These are phyloP conservation scores for Sphaerulina vaccinii DNA, from an alignment of 2,329 filamentous ascomycete genomes.

Conservation along the genomic window DNA sequence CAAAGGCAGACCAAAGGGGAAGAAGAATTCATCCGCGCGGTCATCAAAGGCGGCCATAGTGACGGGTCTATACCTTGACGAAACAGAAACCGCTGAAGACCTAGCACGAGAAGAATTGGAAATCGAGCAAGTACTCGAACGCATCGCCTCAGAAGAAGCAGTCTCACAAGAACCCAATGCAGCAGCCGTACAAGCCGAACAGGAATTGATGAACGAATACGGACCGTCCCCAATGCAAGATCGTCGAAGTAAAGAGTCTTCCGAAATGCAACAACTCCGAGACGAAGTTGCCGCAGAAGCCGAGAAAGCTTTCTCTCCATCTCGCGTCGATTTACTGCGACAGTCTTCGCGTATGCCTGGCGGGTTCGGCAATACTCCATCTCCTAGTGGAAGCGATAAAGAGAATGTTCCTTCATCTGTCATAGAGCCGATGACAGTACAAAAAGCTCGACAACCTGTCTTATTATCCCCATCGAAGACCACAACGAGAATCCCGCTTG, in stretches of 20 bases:
- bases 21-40: slow-evolving; percentile 29
- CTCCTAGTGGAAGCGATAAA: slow-evolving; percentile 41
- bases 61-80: slow-evolving; percentile 18
- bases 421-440: slow-evolving; percentile 30
- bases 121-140: slow-evolving; percentile 35
- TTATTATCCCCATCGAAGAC: slow-evolving; percentile 33
- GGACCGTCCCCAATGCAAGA: slow-evolving; percentile 36
- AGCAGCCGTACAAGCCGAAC: slow-evolving; percentile 26
- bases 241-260: slow-evolving; percentile 25
- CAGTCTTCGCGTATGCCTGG: slow-evolving; percentile 15
- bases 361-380: slow-evolving; percentile 26
- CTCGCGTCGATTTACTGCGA: slow-evolving; percentile 10
- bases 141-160: slow-evolving; percentile 33
- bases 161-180: slow-evolving; percentile 20
- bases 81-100: slow-evolving; percentile 21
- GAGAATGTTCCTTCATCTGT: slow-evolving; percentile 38
- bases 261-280: slow-evolving; percentile 26
- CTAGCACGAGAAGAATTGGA: slow-evolving; percentile 31
- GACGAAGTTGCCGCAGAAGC: slow-evolving; percentile 24
- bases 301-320: slow-evolving; percentile 14
- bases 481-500: slow-evolving; percentile 43
- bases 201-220: slow-evolving; percentile 38
- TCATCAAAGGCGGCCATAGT: slow-evolving; percentile 28
- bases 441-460: slow-evolving; percentile 32
- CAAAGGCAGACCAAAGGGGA: slow-evolving; percentile 31